These are phyloP conservation scores for Saussurea involucrata DNA, from an alignment of 129 eudicot species.

Conservation along the genomic window DNA sequence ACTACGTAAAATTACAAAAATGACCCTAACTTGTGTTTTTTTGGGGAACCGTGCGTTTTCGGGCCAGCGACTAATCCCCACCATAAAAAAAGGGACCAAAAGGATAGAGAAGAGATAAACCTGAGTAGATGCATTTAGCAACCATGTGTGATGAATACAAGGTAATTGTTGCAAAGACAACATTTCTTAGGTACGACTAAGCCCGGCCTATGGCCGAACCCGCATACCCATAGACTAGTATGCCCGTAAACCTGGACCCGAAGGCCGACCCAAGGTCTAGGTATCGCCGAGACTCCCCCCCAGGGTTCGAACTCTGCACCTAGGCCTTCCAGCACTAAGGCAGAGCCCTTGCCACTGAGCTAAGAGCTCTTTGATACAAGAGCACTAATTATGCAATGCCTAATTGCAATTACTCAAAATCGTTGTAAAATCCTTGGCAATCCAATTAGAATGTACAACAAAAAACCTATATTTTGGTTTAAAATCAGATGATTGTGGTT, in stretches of 20 bases:
- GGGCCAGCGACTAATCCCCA: too few species aligned
- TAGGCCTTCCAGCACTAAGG: too few species aligned
- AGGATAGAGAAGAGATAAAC: slow-evolving; percentile 23
- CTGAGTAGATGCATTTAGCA: slow-evolving; percentile 40
- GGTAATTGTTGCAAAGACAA: slow-evolving; percentile 52
- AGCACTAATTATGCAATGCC: slow-evolving; percentile 10
- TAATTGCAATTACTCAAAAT: slow-evolving; percentile 20
- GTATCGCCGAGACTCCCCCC: too few species aligned
- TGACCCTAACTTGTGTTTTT: neutral
- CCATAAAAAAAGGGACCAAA: neutral
- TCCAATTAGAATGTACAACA: slow-evolving; percentile 2
- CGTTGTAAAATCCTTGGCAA: neutral
- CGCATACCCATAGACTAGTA: too few species aligned
- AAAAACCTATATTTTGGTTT: neutral
- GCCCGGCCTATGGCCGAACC: too few species aligned
- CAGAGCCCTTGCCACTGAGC: too few species aligned
- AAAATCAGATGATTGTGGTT: neutral
- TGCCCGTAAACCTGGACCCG: too few species aligned
- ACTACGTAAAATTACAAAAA: slow-evolving; percentile 10
- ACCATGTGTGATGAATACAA: slow-evolving; percentile 39
- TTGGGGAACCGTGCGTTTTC: too few species aligned
- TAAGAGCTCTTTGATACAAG: too few species aligned
- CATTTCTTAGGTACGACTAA: slow-evolving; percentile 39
- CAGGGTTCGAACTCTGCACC: too few species aligned
- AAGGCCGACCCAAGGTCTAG: too few species aligned